A percentile compares a stretch with the other conserved stretches of the same genome.
Evolutionary conservation across 139 green algal species (phyloP).

Genomic region (Chlorella sp.): DNA sequence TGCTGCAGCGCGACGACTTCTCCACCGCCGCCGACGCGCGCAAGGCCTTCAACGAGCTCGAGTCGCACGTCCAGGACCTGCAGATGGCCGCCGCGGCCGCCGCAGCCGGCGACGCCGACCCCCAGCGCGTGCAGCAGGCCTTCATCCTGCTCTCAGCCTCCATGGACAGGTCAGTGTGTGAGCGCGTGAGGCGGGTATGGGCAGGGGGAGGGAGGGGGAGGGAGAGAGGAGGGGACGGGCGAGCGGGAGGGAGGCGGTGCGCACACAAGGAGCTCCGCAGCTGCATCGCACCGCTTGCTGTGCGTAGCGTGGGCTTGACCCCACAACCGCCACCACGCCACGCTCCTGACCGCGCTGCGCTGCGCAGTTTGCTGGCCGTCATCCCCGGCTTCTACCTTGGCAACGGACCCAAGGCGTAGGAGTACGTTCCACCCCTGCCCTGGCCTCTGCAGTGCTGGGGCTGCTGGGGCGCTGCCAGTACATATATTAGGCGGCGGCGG

Average conservation of each 20-base stretch:
- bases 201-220: too few species aligned
- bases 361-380: background rate
- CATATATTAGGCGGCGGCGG: too few species aligned
- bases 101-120: background rate
- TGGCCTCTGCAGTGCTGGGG: too few species aligned
- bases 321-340: background rate
- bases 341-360: background rate
- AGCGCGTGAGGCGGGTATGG: too few species aligned
- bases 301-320: too few species aligned
- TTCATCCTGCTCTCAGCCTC: constrained; percentile 22
- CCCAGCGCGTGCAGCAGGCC: constrained; percentile 13
- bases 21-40: background rate
- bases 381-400: background rate
- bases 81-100: background rate
- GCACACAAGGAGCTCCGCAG: too few species aligned
- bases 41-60: constrained; percentile 11
- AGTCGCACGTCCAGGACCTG: constrained; percentile 15
- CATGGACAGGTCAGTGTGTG: constrained; percentile 7
- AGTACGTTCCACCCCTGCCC: too few species aligned
- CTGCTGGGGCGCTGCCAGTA: too few species aligned
- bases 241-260: too few species aligned
- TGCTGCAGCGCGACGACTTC: constrained; percentile 16
- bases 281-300: too few species aligned
- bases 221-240: too few species aligned
- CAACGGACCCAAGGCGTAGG: constrained; percentile 1